Base-by-base conservation (phyloP, 257 asterid species). In the Salvia hispanica region DNA sequence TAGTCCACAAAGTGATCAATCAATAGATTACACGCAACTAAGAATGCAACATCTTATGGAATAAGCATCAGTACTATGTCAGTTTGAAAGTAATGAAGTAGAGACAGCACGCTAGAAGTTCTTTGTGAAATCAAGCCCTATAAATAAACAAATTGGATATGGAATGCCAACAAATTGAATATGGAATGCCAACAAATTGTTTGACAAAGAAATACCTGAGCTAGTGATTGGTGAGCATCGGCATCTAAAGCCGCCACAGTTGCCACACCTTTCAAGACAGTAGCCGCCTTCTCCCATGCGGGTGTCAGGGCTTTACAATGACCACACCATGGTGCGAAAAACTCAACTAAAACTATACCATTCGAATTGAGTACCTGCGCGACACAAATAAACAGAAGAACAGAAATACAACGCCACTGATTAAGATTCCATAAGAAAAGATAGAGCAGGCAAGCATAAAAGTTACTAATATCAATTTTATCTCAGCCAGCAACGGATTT, bases 271-370 rank as follows among this genome's bases (percentile, higher is more conserved):
- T 88, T 94, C 83, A 94, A 83, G 64, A 84, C 82, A 53, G 69
- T 71, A 50, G 99, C 99, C 10, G 92, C 88, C 81, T 88, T 93
- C 82, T 93, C 99, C 96, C 97, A 93, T 2, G 78, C 70, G 5
- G 96, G 97, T 9, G 99, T 91, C 66, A 93, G 75, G 5, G 97
- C 91, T 76, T 93, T 60, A 72, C 97, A 93, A 77, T 93, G 99
- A 37, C 99, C 99, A 72, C 99, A 93, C 97, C 97, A 90, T 33
- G 99, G 97, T 0, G 99, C 99, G 25, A 79, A 94, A 72, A 94
- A 91, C 81, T 94, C 99, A 52, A 94, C 99, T 2, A 91, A 74
- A 52, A 91, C 97, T 66, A 94, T 83, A 25, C 97, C 82, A 67
- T 94, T 88, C 4, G 96, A 83, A 80, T 88, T 85, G 64, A 88